phyloP scores from a whole-genome alignment of 192 early-diverging fungal species.

The Coemansia nantahalensis region DNA sequence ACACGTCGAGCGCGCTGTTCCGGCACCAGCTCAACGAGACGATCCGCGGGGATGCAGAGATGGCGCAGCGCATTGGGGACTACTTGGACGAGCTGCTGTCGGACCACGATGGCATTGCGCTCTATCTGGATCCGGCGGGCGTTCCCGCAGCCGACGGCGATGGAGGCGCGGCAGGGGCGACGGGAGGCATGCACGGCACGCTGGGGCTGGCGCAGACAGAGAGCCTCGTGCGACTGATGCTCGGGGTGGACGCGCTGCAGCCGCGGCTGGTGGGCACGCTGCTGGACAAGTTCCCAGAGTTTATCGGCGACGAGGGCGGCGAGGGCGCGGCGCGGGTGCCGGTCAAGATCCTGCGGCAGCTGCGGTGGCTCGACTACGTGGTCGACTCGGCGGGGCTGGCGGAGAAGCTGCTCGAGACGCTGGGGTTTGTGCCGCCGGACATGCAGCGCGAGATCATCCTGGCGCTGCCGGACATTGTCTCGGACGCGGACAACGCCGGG shows the following conservation, averaged over 20 bases:
- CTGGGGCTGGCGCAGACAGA: too few relatives aligned
- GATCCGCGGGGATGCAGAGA: constrained; percentile 1
- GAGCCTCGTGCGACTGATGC: too few relatives aligned
- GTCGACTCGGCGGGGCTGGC: constrained; percentile 59
- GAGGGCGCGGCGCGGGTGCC: constrained; percentile 46
- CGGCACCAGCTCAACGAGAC: constrained; percentile 25
- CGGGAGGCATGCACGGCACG: too few relatives aligned
- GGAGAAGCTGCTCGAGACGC: constrained; percentile 66
- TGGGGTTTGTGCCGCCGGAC: constrained; percentile 57
- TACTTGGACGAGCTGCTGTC: constrained; percentile 31
- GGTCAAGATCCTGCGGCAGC: constrained; percentile 65
- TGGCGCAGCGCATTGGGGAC: constrained; percentile 7
- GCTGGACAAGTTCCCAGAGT: too few relatives aligned
- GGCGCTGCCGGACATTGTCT: constrained; percentile 71
- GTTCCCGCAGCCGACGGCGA: too few relatives aligned
- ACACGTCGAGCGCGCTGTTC: constrained; percentile 32
- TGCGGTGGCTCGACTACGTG: constrained; percentile 75
- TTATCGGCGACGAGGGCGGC: constrained; percentile 51
- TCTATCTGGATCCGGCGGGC: too few relatives aligned
- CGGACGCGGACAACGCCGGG: constrained; percentile 65
- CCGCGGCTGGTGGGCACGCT: too few relatives aligned
- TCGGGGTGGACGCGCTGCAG: too few relatives aligned
- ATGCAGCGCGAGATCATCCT: constrained; percentile 74
- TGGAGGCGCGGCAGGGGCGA: too few relatives aligned
- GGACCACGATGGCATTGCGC: constrained; percentile 47